These are phyloP conservation scores for Alternaria ethzedia DNA, from an alignment of 2,329 filamentous ascomycete species.

Conservation along the genomic window DNA sequence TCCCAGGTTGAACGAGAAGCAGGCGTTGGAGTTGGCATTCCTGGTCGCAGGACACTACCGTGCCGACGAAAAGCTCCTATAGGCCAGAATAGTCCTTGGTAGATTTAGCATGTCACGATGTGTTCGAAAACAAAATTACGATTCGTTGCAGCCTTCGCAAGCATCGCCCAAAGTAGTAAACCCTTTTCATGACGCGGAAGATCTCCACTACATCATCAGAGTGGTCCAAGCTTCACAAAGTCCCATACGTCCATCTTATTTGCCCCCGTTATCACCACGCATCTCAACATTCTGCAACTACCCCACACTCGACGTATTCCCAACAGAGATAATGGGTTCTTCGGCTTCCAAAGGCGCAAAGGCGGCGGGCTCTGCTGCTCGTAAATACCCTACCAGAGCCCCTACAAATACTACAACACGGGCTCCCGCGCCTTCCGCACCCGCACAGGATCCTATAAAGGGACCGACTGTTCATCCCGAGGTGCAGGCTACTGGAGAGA, in stretches of 20 bases:
- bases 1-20: conserved; percentile 94
- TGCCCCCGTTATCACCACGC: conserved; percentile 28
- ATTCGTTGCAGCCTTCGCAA: conserved; percentile 1
- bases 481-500: conserved; percentile 46
- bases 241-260: conserved; percentile 20
- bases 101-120: neutral
- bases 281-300: conserved; percentile 29
- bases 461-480: conserved; percentile 53
- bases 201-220: conserved; percentile 10
- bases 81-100: neutral
- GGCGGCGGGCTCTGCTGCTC: conserved; percentile 57
- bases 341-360: conserved; percentile 63
- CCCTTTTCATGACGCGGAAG: neutral
- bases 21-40: conserved; percentile 93
- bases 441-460: conserved; percentile 33
- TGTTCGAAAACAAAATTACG: neutral
- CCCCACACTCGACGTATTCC: conserved; percentile 15
- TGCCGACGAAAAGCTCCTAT: conserved; percentile 46
- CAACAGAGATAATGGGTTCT: conserved; percentile 58
- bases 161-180: neutral
- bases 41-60: conserved; percentile 84
- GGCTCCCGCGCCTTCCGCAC: conserved; percentile 37
- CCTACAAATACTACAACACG: conserved; percentile 46
- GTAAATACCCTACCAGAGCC: conserved; percentile 63
- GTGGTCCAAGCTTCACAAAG: conserved; percentile 9